These are phyloP conservation scores for Fusarium liriodendri DNA, from an alignment of 2,329 filamentous ascomycete species.

Conservation along the genomic window DNA sequence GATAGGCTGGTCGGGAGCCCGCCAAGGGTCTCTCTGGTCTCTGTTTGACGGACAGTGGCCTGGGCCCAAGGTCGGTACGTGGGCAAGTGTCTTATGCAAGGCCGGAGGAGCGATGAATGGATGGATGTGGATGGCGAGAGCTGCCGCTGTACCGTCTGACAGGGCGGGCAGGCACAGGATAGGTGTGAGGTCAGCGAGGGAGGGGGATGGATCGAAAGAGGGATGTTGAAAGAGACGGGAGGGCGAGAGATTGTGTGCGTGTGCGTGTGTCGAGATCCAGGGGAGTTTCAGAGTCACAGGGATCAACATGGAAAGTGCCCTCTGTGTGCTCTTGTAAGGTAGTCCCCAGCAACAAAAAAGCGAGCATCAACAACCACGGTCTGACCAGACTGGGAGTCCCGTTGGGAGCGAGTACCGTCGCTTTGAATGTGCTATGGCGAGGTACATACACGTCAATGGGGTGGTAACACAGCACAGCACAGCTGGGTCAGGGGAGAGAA, in stretches of 20 bases:
- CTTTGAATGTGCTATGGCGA: constrained; percentile 1
- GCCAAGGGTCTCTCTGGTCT: constrained; percentile 35
- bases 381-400: constrained; percentile 14
- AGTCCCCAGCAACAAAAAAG: constrained; percentile 24
- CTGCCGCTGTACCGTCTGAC: constrained; percentile 9
- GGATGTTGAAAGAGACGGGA: constrained; percentile 9
- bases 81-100: background rate
- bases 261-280: constrained; percentile 36
- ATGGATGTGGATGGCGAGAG: constrained; percentile 8
- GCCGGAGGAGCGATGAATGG: constrained; percentile 2
- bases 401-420: constrained; percentile 9
- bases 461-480: background rate
- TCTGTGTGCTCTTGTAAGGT: background rate
- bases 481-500: background rate
- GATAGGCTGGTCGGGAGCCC: constrained; percentile 25
- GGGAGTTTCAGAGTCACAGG: constrained; percentile 45
- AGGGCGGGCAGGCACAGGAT: constrained; percentile 10
- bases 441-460: constrained; percentile 15
- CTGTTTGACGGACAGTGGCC: constrained; percentile 14
- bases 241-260: constrained; percentile 7
- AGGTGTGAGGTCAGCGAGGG: constrained; percentile 5
- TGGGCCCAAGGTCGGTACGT: background rate
- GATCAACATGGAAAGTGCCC: constrained; percentile 40
- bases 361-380: constrained; percentile 23
- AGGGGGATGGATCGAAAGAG: constrained; percentile 15